Evolutionary conservation across 352 stramenopile genomes (phyloP).

Genomic region (Phytophthora pistaciae): DNA sequence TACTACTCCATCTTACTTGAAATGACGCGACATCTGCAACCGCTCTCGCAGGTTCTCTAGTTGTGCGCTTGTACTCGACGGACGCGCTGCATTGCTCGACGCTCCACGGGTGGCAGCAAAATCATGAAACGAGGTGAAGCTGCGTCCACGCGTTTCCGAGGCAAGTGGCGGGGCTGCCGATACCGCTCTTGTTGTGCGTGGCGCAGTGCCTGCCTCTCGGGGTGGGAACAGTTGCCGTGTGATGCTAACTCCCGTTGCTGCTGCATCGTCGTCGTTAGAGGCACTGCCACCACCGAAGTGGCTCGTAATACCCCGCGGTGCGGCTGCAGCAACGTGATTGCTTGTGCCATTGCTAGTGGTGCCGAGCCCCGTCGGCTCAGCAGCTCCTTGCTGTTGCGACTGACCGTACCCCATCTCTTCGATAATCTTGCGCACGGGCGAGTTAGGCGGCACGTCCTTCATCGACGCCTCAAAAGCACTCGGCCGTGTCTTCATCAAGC

Average conservation of each 20-base stretch:
- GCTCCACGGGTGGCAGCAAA: slow-evolving; percentile 41
- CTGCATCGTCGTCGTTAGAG: slow-evolving; percentile 1
- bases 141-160: slow-evolving; percentile 43
- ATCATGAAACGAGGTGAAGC: slow-evolving; percentile 60
- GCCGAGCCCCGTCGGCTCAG: slow-evolving; percentile 24
- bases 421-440: slow-evolving; percentile 60
- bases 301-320: slow-evolving; percentile 23
- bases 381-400: slow-evolving; percentile 28
- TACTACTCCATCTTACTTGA: slow-evolving; percentile 24
- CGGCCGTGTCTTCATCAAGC: slow-evolving; percentile 59
- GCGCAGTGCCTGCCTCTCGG: slow-evolving; percentile 11
- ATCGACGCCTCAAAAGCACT: slow-evolving; percentile 67
- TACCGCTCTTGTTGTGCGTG: slow-evolving; percentile 25
- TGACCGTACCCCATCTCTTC: slow-evolving; percentile 44
- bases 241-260: slow-evolving; percentile 42
- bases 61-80: slow-evolving; percentile 34
- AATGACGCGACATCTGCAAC: slow-evolving; percentile 46
- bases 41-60: slow-evolving; percentile 39
- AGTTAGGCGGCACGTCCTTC: slow-evolving; percentile 67
- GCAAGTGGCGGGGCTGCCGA: slow-evolving; percentile 26
- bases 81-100: slow-evolving; percentile 19
- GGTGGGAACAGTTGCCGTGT: slow-evolving; percentile 62
- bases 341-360: slow-evolving; percentile 16
- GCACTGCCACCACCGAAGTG: slow-evolving; percentile 26
- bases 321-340: slow-evolving; percentile 21